phyloP scores from a whole-genome alignment of 2,329 filamentous ascomycete genomes.

The Diaporthe caulivora region DNA sequence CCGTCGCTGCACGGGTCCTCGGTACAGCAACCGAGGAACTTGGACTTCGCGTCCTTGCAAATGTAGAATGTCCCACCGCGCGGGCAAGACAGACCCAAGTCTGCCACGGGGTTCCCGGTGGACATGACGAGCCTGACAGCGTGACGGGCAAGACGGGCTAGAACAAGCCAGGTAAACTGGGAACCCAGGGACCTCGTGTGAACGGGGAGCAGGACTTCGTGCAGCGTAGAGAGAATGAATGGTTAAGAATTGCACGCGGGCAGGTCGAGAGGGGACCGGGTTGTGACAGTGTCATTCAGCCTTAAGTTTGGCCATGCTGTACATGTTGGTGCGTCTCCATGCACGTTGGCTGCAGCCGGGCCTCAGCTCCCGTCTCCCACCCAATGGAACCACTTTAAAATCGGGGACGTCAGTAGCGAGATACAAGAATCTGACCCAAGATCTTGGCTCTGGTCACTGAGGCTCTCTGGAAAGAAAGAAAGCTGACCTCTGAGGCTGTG shows the following conservation, averaged over 20 bases:
- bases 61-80: conserved; percentile 51
- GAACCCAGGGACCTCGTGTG: neutral
- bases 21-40: conserved; percentile 57
- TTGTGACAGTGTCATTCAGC: conserved; percentile 22
- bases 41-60: conserved; percentile 46
- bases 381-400: neutral
- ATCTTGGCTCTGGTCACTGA: neutral
- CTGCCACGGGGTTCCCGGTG: neutral
- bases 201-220: neutral
- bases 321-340: conserved; percentile 7
- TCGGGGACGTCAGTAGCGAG: neutral
- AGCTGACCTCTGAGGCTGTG: neutral
- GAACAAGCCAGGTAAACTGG: neutral
- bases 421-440: conserved; percentile 1
- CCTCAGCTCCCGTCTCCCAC: neutral
- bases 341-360: conserved; percentile 32
- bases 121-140: neutral
- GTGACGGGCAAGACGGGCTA: neutral
- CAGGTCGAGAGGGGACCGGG: neutral
- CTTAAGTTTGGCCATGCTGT: neutral
- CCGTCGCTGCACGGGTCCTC: conserved; percentile 50
- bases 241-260: neutral
- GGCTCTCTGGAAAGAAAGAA: neutral
- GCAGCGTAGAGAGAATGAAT: neutral
- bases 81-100: conserved; percentile 45